A percentile compares a stretch with the other conserved stretches of the same genome.
phyloP scores from a whole-genome alignment of 2,329 filamentous ascomycete genomes.

The Laburnicola sp. region DNA sequence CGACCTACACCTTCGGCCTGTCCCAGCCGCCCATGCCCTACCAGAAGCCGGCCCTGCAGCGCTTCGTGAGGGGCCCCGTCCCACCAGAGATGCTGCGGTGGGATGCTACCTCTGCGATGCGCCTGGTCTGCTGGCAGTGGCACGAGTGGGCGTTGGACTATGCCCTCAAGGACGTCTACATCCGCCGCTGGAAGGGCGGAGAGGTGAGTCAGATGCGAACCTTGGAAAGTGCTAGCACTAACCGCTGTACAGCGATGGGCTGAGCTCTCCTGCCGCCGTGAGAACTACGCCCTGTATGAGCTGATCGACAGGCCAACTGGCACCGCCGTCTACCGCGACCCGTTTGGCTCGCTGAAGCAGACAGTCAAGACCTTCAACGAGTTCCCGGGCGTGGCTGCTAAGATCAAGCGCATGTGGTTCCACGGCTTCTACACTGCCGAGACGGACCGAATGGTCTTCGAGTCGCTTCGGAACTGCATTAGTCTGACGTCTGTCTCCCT shows the following conservation, averaged over 20 bases:
- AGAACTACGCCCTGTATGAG: slow-evolving; percentile 53
- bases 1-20: slow-evolving; percentile 57
- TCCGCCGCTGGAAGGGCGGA: slow-evolving; percentile 56
- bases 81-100: slow-evolving; percentile 56
- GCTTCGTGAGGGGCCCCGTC: slow-evolving; percentile 56
- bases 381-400: slow-evolving; percentile 51
- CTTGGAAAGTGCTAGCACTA: slow-evolving; percentile 10
- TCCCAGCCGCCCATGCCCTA: slow-evolving; percentile 54
- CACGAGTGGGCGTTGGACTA: slow-evolving; percentile 58
- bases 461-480: slow-evolving; percentile 52
- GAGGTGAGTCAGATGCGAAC: slow-evolving; percentile 31
- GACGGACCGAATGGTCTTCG: slow-evolving; percentile 55
- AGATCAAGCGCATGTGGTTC: slow-evolving; percentile 59
- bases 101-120: slow-evolving; percentile 54
- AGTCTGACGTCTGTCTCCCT: slow-evolving; percentile 54
- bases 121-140: slow-evolving; percentile 55
- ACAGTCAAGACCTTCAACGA: slow-evolving; percentile 52
- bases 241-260: slow-evolving; percentile 53
- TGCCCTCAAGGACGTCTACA: slow-evolving; percentile 56
- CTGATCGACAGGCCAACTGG: slow-evolving; percentile 52
- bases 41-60: slow-evolving; percentile 50
- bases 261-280: slow-evolving; percentile 51
- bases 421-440: slow-evolving; percentile 58
- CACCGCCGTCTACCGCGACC: slow-evolving; percentile 57
- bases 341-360: slow-evolving; percentile 53